Evolutionary conservation across 306 rosid genomes (phyloP).

Genomic region (Inga laurina): DNA sequence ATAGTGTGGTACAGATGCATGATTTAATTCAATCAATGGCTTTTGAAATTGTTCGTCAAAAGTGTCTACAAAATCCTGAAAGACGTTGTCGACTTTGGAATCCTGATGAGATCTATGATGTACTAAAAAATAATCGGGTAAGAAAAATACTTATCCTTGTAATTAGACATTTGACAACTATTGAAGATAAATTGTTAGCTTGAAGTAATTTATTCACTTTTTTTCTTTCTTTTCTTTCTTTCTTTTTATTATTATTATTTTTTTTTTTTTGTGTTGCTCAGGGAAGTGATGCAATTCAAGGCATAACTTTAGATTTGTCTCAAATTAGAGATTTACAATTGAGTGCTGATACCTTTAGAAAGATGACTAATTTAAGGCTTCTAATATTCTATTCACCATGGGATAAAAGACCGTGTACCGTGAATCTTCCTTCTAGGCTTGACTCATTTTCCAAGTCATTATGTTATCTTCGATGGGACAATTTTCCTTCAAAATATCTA

Average conservation of each 20-base stretch:
- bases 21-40: constrained; percentile 32
- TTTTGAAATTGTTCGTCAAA: neutral
- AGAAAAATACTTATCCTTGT: neutral
- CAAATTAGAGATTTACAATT: neutral
- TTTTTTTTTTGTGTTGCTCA: neutral
- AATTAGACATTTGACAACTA: neutral
- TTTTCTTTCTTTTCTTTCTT: neutral
- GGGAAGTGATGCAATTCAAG: constrained; percentile 20
- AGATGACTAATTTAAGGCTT: constrained; percentile 25
- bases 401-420: no score
- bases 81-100: neutral
- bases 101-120: neutral
- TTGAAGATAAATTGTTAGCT: no score
- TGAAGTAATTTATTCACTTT: neutral
- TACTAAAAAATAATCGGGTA: neutral
- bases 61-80: neutral
- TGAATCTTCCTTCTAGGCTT: no score
- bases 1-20: constrained; percentile 1
- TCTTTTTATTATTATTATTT: neutral
- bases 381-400: neutral
- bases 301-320: constrained; percentile 22
- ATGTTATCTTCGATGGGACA: no score
- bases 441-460: no score
- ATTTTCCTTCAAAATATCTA: no score
- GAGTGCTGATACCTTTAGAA: neutral